phyloP scores from a whole-genome alignment of 192 early-diverging fungal species.

The Entophlyctis luteolus region DNA sequence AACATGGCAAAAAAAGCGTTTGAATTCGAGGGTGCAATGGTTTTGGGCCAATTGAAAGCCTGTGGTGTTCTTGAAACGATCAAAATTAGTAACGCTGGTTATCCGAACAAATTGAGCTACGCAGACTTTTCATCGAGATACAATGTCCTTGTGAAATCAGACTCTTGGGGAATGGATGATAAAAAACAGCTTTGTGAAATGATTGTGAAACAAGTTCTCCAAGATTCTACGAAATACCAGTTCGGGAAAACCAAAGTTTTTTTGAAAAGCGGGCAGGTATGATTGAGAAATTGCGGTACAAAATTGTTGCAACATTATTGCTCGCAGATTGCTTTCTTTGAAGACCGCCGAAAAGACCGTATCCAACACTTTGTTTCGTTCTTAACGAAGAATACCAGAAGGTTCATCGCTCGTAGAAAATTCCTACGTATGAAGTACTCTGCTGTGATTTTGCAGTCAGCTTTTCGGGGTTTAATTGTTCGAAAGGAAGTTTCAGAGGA shows the following conservation, averaged over 20 bases:
- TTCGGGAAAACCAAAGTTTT: constrained; percentile 94
- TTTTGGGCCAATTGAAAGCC: constrained; percentile 76
- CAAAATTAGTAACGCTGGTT: constrained; percentile 84
- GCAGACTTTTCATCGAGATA: constrained; percentile 78
- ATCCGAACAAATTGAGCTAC: constrained; percentile 80
- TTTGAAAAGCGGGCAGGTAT: constrained; percentile 87
- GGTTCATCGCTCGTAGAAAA: constrained; percentile 51
- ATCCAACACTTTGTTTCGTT: constrained; percentile 71
- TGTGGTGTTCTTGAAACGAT: constrained; percentile 94
- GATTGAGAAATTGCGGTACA: background rate
- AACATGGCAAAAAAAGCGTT: constrained; percentile 89
- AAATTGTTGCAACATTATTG: background rate
- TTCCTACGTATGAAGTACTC: constrained; percentile 48
- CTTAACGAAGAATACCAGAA: constrained; percentile 81
- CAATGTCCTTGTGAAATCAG: constrained; percentile 22
- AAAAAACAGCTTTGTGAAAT: constrained; percentile 64
- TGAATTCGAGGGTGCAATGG: constrained; percentile 91
- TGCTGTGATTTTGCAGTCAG: constrained; percentile 58
- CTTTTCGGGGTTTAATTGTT: constrained; percentile 58
- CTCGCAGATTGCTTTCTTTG: constrained; percentile 66
- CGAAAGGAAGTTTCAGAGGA: constrained; percentile 52
- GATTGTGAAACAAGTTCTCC: constrained; percentile 66
- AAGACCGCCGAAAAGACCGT: constrained; percentile 84
- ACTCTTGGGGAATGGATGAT: constrained; percentile 12
- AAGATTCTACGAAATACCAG: constrained; percentile 84